A percentile compares a stretch with the other conserved stretches of the same genome.
These are phyloP conservation scores for Calocybe indica DNA, from an alignment of 768 basidiomycete genomes.

Conservation along the genomic window DNA sequence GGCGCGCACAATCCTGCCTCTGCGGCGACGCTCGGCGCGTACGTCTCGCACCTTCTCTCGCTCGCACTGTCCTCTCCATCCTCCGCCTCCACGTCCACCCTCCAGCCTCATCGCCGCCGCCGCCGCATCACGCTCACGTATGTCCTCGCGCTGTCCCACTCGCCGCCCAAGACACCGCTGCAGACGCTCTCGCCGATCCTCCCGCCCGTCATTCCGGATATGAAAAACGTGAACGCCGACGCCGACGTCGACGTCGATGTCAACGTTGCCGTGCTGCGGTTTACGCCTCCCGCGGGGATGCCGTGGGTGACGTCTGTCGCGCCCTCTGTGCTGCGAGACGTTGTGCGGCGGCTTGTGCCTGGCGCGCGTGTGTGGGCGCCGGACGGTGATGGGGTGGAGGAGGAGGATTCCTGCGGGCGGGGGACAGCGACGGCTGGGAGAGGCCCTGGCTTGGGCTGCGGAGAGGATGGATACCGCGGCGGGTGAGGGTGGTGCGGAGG, in stretches of 20 bases:
- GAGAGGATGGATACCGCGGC: conserved; percentile 26
- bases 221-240: conserved; percentile 4
- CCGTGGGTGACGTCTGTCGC: conserved; percentile 81
- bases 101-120: conserved; percentile 4
- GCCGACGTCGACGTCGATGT: conserved; percentile 25
- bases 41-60: conserved; percentile 40
- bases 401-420: neutral
- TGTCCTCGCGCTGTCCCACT: conserved; percentile 78
- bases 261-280: conserved; percentile 51
- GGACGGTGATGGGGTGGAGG: conserved; percentile 11
- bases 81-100: conserved; percentile 2
- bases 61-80: neutral
- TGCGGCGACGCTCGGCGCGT: conserved; percentile 57
- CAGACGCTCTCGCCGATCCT: conserved; percentile 71
- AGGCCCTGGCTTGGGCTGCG: conserved; percentile 46
- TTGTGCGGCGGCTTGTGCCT: conserved; percentile 36
- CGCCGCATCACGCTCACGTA: conserved; percentile 46
- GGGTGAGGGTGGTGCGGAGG: conserved; percentile 16
- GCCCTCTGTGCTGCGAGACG: conserved; percentile 40
- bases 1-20: conserved; percentile 93
- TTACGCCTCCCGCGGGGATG: conserved; percentile 84
- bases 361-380: conserved; percentile 42
- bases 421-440: conserved; percentile 13
- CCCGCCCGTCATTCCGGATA: conserved; percentile 21
- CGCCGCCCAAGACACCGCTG: conserved; percentile 75